phyloP scores from a whole-genome alignment of 169 alveolate genomes.

The Perkinsus olseni region DNA sequence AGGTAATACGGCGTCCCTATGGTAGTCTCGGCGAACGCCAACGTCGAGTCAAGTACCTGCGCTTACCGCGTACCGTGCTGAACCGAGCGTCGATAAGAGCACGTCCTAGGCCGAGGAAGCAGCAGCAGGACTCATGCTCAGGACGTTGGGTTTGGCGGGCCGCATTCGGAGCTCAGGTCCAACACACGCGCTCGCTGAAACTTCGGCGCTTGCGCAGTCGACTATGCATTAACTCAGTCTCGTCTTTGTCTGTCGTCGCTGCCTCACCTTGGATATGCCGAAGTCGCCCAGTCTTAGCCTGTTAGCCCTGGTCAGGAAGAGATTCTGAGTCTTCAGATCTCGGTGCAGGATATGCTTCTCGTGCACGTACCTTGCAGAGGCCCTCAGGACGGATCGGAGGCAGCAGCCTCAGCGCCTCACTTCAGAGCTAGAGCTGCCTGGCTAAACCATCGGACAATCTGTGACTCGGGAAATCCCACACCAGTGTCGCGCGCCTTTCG shows the following conservation, averaged over 20 bases:
- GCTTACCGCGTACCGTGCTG: constrained; percentile 11
- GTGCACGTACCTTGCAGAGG: constrained; percentile 70
- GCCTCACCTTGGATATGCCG: constrained; percentile 80
- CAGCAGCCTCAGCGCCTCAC: background rate
- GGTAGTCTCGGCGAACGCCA: constrained; percentile 88
- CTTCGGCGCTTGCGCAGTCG: no score
- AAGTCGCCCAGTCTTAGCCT: constrained; percentile 82
- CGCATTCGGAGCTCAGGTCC: no score
- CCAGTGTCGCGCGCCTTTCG: background rate
- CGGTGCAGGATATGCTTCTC: constrained; percentile 70
- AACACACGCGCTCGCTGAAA: no score
- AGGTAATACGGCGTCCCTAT: constrained; percentile 99
- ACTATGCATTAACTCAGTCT: no score
- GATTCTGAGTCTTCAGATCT: constrained; percentile 75
- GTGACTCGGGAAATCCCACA: constrained; percentile 45
- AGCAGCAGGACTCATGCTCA: no score
- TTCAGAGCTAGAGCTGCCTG: constrained; percentile 64
- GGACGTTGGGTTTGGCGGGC: no score
- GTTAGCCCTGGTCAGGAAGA: constrained; percentile 68
- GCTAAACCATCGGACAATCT: constrained; percentile 64
- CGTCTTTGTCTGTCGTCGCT: no score
- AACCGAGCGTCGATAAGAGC: no score
- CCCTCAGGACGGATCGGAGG: background rate
- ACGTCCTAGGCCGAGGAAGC: no score
- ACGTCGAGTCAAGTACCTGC: constrained; percentile 73